Evolutionary conservation across 129 eudicot species (phyloP).

Genomic region (Daucus carota): DH1_v3.0 NC_030388.2:13078501-13079000

Average conservation of each 20-base stretch:
- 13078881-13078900: not conserved
- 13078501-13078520: not conserved
- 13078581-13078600: not conserved
- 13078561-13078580: not conserved
- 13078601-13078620: slow-evolving; percentile 17
- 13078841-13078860: not conserved
- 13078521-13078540: not conserved
- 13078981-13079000: slow-evolving; percentile 98
- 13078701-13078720: not conserved
- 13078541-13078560: not conserved
- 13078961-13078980: slow-evolving; percentile 82
- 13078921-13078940: not conserved
- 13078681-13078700: not conserved
- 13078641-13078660: slow-evolving; percentile 83
- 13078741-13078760: not conserved
- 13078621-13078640: slow-evolving; percentile 67
- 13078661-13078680: slow-evolving; percentile 44
- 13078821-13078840: not conserved
- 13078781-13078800: not conserved
- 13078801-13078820: not conserved
- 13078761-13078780: not conserved
- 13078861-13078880: not conserved
- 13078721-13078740: not conserved
- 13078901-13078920: not conserved
- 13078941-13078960: not conserved